Evolutionary conservation across 352 stramenopile genomes (phyloP), one percentile per base, ranked within the genome.

Genomic region (Globisporangium ultimum): DNA sequence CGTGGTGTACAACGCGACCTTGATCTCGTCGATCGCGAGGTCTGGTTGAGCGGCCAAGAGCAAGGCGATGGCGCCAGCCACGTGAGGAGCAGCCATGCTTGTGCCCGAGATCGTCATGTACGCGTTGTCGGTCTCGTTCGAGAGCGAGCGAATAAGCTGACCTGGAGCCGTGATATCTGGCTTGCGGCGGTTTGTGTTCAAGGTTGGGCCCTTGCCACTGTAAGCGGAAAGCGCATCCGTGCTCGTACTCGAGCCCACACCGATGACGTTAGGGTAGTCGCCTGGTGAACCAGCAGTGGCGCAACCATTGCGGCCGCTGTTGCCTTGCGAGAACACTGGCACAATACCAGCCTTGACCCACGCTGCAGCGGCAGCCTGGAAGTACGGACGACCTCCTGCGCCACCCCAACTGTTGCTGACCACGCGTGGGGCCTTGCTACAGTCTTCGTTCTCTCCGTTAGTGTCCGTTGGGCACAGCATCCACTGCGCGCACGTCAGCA

Each of bases 231-330:
- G 53, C 4, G 18, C 47, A 51, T 71, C 61, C 11, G 38, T 55
- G 17, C 12, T 54, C 14, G 57, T 63, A 2, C 59, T 74, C 1
- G 72, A 64, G 28, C 67, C 70, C 12, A 82, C 70, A n/a, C 43
- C 45, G 55, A 82, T 78, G 32, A 78, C 70, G 48, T 64, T 63
- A 14, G 53, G 15, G 41, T 71, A 67, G 48, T 74, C 67, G 14
- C 62, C 68, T 12, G 73, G 71, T 10, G 63, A 66, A 11, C 53
- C 22, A n/a, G 51, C 57, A 3, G 64, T 78, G 12, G 15, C 21
- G 52, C 72, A 79, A 28, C 21, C 57, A 6, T 58, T 53, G 20
- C 20, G 65, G 42, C 63, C 59, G 4, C 20, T 22, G 48, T 67
- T 70, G 40, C 45, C 63, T 7, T 42, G 34, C 0, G 50, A 14